Base-by-base conservation (phyloP, 306 rosid genomes). In the Pterocarpus macrocarpus region DNA sequence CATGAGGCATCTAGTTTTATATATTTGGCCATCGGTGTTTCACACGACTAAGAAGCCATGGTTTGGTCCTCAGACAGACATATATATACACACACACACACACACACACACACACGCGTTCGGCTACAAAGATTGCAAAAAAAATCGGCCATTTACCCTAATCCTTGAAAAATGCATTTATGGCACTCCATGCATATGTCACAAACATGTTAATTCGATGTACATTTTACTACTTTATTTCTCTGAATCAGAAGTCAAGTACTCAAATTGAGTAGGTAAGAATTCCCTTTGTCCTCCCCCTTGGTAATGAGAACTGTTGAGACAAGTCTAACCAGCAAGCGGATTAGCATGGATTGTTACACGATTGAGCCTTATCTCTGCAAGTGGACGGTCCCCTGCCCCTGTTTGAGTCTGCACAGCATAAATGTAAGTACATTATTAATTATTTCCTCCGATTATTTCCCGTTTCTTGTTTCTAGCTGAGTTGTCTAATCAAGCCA, bases 311-410 rank as follows among this genome's bases (percentile, higher is more conserved):
- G 38, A 68, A 45, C 35, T 64, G 34, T 30, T 7, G 79, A 69
- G 50, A 49, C 16, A 30, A 36, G 77, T 69, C 86, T 89, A 94
- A 62, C 91, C 94, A 39, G 94, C 97, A 35, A 94, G 98, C 1
- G 97, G 98, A 75, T 94, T 90, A 61, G 98, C 95, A 76, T 89
- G 97, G 32, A 94, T 86, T 15, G 97, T 94, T 47, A 94, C 94
- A 7, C 94, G 97, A 80, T 94, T 94, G 76, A 94, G 98, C 85
- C 97, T 86, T 81, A 94, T 94, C 91, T 94, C 98, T 0, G 94
- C 98, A 41, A 94, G 98, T 22, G 98, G 98, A 53, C 97, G 95
- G 68, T 94, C 98, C n/a, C 91, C 95, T 9, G 90, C 82, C 59
- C 98, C 97, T 13, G 88, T 93, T 87, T 38, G 99, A 78, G 98